A percentile compares a stretch with the other conserved stretches of the same genome.
These are phyloP conservation scores for Populus trichocarpa DNA, from an alignment of 441 rosid genomes.

Conservation along the genomic window DNA sequence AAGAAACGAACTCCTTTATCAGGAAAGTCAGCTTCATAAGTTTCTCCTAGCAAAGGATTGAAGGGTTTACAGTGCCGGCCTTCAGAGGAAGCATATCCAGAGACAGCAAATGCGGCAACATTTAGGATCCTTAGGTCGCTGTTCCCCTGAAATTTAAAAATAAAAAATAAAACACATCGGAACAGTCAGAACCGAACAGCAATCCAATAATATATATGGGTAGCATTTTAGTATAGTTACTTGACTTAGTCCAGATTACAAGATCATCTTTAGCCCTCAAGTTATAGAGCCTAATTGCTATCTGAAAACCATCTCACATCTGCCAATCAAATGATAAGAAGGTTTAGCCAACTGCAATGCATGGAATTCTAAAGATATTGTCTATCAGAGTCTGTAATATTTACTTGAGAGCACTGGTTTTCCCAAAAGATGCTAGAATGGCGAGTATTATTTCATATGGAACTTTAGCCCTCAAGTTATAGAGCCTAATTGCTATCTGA, in stretches of 20 bases:
- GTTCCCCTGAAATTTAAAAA: conserved; percentile 88
- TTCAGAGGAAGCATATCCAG: conserved; percentile 96
- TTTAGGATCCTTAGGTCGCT: conserved; percentile 61
- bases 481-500: not conserved
- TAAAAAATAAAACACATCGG: not conserved
- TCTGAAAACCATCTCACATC: not conserved
- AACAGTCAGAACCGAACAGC: conserved; percentile 1
- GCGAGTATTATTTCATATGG: too few species aligned
- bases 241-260: not conserved
- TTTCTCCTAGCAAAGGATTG: conserved; percentile 97
- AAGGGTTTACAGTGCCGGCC: conserved; percentile 98
- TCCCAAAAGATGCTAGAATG: too few species aligned
- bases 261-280: not conserved
- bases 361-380: not conserved
- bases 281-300: too few species aligned
- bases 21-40: conserved; percentile 94
- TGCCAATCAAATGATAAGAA: not conserved
- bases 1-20: conserved; percentile 90
- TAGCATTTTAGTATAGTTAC: not conserved
- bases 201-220: conserved; percentile 9
- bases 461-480: not conserved
- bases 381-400: not conserved
- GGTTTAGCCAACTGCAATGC: not conserved
- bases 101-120: conserved; percentile 96
- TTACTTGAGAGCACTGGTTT: not conserved